Evolutionary conservation across 2,329 filamentous ascomycete species (phyloP), one percentile per base, ranked within the genome.

Genomic region (Phyllosticta citrichinensis): DNA sequence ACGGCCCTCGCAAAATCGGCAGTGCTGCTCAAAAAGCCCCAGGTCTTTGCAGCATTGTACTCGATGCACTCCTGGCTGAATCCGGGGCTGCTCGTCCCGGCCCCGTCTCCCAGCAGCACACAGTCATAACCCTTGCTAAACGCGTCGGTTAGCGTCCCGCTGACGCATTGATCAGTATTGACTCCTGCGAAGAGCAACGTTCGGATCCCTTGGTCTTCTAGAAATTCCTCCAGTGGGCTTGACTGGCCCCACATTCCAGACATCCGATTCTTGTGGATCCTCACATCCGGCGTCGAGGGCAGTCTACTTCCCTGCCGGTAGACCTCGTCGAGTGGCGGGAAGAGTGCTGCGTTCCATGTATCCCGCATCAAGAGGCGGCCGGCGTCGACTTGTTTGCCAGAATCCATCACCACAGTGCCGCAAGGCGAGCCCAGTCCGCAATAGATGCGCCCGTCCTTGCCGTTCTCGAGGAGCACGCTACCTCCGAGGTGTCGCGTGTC

Each of bases 101-200:
- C 73, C n/a, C 72, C 75, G 66, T 77, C 74, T 50, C 68, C 67
- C 63, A 77, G 62, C 33, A 77, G 61, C 19, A 77, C 68, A 63
- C 74, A 76, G 64, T 77, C 75, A 66, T 70, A 76, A n/a, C 74
- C 74, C 64, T 73, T 74, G 60, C 69, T 74, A 63, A 75, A 77
- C 5, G 73, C 71, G 64, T 76, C 75, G 10, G 71, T 74, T 58
- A 76, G 63, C 5, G 74, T 76, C 0, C 74, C 74, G 2, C 75
- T 71, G 14, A 77, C 70, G 61, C 75, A 76, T 64, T 76, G 75
- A 65, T 76, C 74, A 47, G 75, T 76, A 65, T 77, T 76, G 14
- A 77, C 72, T 3, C 75, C 75, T 1, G 73, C 68, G 61, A 77
- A 76, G 2, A 76, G 66, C 60, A 75, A 63, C 12, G 74, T 76